Evolutionary conservation across 768 basidiomycete genomes (phyloP).

Genomic region (Pisolithus marmoratus): DNA sequence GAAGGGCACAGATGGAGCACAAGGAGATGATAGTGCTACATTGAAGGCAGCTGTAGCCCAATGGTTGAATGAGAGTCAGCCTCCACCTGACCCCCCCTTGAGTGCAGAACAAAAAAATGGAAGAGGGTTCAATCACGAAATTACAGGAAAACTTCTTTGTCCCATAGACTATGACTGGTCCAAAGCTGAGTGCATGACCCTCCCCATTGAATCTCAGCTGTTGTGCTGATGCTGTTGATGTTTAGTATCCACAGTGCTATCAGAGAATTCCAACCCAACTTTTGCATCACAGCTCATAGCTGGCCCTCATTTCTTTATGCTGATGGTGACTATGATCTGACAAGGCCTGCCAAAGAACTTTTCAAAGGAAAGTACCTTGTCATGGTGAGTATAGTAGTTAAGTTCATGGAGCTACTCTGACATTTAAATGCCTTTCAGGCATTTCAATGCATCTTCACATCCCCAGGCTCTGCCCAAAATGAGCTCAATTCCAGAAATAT

Average conservation of each 20-base stretch:
- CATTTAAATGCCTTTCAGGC: slow-evolving; percentile 8
- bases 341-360: not conserved
- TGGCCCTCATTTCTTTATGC: slow-evolving; percentile 7
- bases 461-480: slow-evolving; percentile 11
- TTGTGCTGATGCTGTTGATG: not conserved
- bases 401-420: no score
- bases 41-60: slow-evolving; percentile 1
- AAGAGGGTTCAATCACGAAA: slow-evolving; percentile 4
- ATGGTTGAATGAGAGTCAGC: slow-evolving; percentile 7
- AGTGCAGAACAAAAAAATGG: not conserved
- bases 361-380: slow-evolving; percentile 2
- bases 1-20: slow-evolving; percentile 9
- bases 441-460: slow-evolving; percentile 14
- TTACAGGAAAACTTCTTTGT: slow-evolving; percentile 7
- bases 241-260: not conserved
- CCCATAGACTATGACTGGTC: slow-evolving; percentile 13
- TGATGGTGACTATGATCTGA: not conserved
- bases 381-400: not conserved
- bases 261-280: not conserved
- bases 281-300: not conserved
- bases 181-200: not conserved
- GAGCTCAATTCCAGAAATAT: slow-evolving; percentile 1
- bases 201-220: not conserved
- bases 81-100: not conserved
- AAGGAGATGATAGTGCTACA: slow-evolving; percentile 4